Percentiles rank a stretch among this genome's conserved stretches.
Evolutionary conservation across 495 filamentous ascomycete species (phyloP).

Genomic region (Neurospora hispaniola): DNA sequence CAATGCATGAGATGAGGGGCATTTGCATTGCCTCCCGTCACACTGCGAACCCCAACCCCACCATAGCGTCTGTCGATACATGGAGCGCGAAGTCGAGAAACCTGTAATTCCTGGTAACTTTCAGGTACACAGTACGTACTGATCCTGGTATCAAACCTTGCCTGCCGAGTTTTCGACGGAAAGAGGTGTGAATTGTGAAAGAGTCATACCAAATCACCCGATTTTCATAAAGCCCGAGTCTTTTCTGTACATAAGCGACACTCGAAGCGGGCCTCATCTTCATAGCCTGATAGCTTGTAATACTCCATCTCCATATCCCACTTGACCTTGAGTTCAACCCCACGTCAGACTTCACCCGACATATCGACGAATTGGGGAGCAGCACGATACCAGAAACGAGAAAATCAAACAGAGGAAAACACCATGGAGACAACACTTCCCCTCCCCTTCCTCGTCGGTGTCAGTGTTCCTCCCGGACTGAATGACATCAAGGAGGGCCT

Average conservation of each 20-base stretch:
- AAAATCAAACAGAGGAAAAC: neutral
- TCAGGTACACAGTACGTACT: neutral
- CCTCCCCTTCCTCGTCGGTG: slow-evolving; percentile 47
- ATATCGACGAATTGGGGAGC: neutral
- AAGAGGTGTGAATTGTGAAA: neutral
- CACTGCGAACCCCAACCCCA: neutral
- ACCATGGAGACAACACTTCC: slow-evolving; percentile 46
- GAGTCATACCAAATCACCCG: neutral
- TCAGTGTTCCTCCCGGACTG: slow-evolving; percentile 44
- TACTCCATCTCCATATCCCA: neutral
- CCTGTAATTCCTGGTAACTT: neutral
- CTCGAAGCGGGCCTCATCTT: neutral
- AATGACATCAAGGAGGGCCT: slow-evolving; percentile 43
- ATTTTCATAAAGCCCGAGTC: neutral
- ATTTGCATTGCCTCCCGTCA: neutral
- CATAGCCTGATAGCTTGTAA: neutral
- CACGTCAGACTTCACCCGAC: neutral
- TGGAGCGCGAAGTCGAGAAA: neutral
- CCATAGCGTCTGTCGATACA: neutral
- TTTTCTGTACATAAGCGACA: neutral
- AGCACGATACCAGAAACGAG: neutral
- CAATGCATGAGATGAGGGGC: neutral
- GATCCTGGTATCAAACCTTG: neutral
- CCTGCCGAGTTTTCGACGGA: neutral
- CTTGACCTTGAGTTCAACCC: neutral